Percentiles rank a stretch among this genome's conserved stretches.
Conservation (phyloP, 2,329 filamentous ascomycete species). For the Aspergillus candidus region DNA sequence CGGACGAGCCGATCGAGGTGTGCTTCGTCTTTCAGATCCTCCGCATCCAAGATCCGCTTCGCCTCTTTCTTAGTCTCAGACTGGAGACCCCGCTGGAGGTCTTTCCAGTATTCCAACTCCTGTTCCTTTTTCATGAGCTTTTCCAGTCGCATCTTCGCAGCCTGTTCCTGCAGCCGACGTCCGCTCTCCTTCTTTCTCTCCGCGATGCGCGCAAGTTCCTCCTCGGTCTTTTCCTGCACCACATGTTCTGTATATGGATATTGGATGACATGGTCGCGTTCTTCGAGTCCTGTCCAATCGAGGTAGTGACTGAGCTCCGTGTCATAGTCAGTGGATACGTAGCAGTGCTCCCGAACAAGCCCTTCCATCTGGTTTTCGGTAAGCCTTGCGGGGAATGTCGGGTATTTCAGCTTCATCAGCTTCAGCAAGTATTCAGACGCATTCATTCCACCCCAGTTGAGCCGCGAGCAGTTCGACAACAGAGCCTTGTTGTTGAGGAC, state of each 20-base stretch:
- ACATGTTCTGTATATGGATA: slow-evolving; percentile 92
- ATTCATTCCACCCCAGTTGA: slow-evolving; percentile 94
- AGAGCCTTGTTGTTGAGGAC: slow-evolving; percentile 82
- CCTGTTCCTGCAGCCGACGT: slow-evolving; percentile 84
- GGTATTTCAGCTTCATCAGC: slow-evolving; percentile 85
- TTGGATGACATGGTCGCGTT: slow-evolving; percentile 81
- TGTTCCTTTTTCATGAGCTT: slow-evolving; percentile 94
- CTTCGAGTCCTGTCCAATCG: slow-evolving; percentile 88
- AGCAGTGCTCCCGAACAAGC: slow-evolving; percentile 82
- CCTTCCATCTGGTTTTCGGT: slow-evolving; percentile 81
- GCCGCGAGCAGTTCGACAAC: slow-evolving; percentile 73
- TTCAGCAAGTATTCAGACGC: slow-evolving; percentile 86
- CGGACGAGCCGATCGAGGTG: slow-evolving; percentile 78
- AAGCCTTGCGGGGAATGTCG: slow-evolving; percentile 77
- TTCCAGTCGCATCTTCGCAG: slow-evolving; percentile 93
- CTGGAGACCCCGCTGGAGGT: slow-evolving; percentile 65
- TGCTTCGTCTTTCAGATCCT: slow-evolving; percentile 86
- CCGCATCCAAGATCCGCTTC: slow-evolving; percentile 75
- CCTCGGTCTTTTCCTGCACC: slow-evolving; percentile 83
- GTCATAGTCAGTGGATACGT: slow-evolving; percentile 79
- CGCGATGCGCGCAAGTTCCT: slow-evolving; percentile 82
- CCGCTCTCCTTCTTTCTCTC: slow-evolving; percentile 95
- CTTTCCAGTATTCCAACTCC: slow-evolving; percentile 88
- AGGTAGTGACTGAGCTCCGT: slow-evolving; percentile 68
- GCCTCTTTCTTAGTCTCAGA: slow-evolving; percentile 87